Percentiles rank a stretch among this genome's conserved stretches.
phyloP scores from a whole-genome alignment of 2,329 filamentous ascomycete genomes.

The Claviceps pusilla region DNA sequence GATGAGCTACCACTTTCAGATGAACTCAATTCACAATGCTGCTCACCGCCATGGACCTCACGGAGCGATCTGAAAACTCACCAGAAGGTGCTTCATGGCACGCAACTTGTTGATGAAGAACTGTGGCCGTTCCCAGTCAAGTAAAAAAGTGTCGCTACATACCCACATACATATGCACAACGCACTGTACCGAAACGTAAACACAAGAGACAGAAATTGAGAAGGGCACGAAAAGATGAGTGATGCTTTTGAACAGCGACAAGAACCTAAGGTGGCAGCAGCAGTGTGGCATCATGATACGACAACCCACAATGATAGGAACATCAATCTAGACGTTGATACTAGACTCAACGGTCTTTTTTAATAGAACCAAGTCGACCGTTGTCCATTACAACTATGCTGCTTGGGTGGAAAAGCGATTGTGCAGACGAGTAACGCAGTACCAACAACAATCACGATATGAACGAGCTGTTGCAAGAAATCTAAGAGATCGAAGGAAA shows the following conservation, averaged over 20 bases:
- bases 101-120: background rate
- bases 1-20: conserved; percentile 13
- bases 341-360: background rate
- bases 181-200: background rate
- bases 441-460: background rate
- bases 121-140: background rate
- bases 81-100: background rate
- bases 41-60: conserved; percentile 9
- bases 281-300: no score
- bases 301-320: background rate
- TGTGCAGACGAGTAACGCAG: background rate
- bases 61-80: conserved; percentile 10
- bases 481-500: no score
- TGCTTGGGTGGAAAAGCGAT: background rate
- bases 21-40: conserved; percentile 12
- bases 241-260: background rate
- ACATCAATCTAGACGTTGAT: no score
- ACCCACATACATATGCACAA: background rate
- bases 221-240: background rate
- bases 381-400: background rate
- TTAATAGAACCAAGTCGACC: background rate
- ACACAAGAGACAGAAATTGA: background rate
- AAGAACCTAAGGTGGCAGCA: background rate
- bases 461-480: no score
- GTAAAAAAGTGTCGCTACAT: background rate